A percentile compares a stretch with the other conserved stretches of the same genome.
These are phyloP conservation scores for Hsuehochloa calcarea DNA, from an alignment of 176 grass and related monocot genomes.

Conservation along the genomic window DNA sequence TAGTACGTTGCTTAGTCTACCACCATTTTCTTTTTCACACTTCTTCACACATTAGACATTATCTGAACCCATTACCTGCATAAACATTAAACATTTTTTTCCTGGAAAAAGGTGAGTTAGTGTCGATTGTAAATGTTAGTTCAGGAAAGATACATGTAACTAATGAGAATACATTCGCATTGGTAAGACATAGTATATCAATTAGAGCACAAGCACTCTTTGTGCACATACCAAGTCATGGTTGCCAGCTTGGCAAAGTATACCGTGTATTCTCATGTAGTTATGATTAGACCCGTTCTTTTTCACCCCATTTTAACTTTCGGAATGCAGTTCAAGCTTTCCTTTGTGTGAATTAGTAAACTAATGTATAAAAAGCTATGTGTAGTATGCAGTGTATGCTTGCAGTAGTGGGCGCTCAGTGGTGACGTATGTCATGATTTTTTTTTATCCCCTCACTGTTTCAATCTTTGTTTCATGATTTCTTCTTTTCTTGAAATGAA, in stretches of 20 bases:
- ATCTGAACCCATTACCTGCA: too few relatives aligned
- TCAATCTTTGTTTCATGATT: neutral
- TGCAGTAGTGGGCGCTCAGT: neutral
- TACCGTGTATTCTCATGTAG: neutral
- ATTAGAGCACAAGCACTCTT: neutral
- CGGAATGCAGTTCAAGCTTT: neutral
- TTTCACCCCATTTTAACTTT: neutral
- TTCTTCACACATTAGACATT: too few relatives aligned
- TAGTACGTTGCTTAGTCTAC: neutral
- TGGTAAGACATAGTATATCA: neutral
- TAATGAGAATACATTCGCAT: neutral
- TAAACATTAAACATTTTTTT: neutral
- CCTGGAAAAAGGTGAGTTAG: neutral
- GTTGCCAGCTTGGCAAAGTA: neutral
- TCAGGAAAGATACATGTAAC: neutral
- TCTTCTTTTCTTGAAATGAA: neutral
- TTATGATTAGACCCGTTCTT: neutral
- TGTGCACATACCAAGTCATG: neutral
- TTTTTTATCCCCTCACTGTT: neutral
- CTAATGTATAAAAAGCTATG: neutral
- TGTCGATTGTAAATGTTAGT: neutral
- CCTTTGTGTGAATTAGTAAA: neutral
- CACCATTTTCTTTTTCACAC: too few relatives aligned
- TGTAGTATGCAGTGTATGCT: neutral
- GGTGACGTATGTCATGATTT: neutral